Evolutionary conservation across 2,329 filamentous ascomycete species (phyloP), one percentile per base, ranked within the genome.

Genomic region (Pezizomycotina sp.): DNA sequence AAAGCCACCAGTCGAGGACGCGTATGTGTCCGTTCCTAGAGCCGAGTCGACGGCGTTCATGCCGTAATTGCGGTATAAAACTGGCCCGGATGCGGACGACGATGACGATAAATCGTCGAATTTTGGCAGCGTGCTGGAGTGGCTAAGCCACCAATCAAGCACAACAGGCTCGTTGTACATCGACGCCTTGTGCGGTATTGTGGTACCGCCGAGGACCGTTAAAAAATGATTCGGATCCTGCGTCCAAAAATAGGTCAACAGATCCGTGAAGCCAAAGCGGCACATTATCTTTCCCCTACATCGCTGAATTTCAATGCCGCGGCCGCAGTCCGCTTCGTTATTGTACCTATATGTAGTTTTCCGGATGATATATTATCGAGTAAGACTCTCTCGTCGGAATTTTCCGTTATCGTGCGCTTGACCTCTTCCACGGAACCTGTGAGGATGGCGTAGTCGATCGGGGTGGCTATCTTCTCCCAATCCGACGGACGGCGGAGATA

Each of bases 111-210:
- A n/a, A n/a, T n/a, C n/a, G n/a, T n/a, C n/a, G n/a, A n/a, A n/a
- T n/a, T n/a, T n/a, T 4, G 2, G 8, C 6, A 28, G 12, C 25
- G 25, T 23, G 7, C 75, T 80, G 0, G 75, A 72, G 9, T 79
- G 84, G 20, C 77, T 77, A 32, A 74, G 74, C 86, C 86, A 95
- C 70, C 84, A 93, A 46, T 89, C 79, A 6, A 95, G 63, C 20
- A 95, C 78, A 42, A 83, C 78, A 1, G 72, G 74, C 33, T 80
- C 76, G 29, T 80, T 81, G 54, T 89, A 93, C 45, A 45, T 33
- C 8, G 34, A 40, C 8, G 47, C 47, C 10, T 47, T 37, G 9
- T 40, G 42, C 3, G 47, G 47, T 9, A 48, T 46, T 14, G 46
- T 14, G 10, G 27, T 34, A 10, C 31, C 79, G 28, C 80, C 84